Percentiles rank a stretch among this genome's conserved stretches.
These are phyloP conservation scores for Auxenochlorella protothecoides DNA, from an alignment of 139 green algal genomes.

Conservation along the genomic window DNA sequence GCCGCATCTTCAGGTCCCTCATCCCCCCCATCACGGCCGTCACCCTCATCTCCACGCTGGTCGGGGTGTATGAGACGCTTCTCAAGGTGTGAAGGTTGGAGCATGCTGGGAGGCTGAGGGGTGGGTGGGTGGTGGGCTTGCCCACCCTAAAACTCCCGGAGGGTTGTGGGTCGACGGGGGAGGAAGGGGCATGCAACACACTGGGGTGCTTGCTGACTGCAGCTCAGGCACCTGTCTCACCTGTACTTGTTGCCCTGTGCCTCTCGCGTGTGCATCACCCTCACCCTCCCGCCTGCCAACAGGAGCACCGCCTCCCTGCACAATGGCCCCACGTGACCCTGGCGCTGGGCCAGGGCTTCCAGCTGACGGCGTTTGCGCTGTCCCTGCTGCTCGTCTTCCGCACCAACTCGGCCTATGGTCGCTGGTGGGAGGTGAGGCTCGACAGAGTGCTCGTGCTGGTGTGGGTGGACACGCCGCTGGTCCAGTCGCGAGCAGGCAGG, in stretches of 20 bases:
- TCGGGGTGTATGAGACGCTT: constrained; percentile 19
- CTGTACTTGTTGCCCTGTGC: no score
- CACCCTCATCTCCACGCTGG: constrained; percentile 10
- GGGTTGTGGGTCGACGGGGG: neutral
- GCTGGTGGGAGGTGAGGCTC: constrained; percentile 31
- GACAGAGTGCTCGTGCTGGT: no score
- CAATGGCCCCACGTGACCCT: constrained; percentile 21
- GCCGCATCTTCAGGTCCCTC: constrained; percentile 16
- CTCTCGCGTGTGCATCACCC: neutral
- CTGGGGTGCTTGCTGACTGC: no score
- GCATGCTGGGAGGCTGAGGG: neutral
- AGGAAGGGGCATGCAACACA: neutral
- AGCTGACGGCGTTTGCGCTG: constrained; percentile 33
- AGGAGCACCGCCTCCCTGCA: constrained; percentile 5
- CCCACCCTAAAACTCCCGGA: neutral
- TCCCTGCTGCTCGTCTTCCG: constrained; percentile 43
- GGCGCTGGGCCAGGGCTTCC: constrained; percentile 25
- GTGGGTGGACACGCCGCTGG: no score
- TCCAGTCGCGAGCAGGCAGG: no score
- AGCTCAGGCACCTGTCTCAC: no score
- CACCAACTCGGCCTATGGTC: constrained; percentile 39
- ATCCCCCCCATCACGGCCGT: constrained; percentile 14
- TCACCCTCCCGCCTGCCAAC: constrained; percentile 2
- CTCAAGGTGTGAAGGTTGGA: constrained; percentile 1
- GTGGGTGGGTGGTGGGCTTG: neutral